Base-by-base conservation (phyloP, 345 rosid genomes). In the Lumnitzera racemosa region DNA sequence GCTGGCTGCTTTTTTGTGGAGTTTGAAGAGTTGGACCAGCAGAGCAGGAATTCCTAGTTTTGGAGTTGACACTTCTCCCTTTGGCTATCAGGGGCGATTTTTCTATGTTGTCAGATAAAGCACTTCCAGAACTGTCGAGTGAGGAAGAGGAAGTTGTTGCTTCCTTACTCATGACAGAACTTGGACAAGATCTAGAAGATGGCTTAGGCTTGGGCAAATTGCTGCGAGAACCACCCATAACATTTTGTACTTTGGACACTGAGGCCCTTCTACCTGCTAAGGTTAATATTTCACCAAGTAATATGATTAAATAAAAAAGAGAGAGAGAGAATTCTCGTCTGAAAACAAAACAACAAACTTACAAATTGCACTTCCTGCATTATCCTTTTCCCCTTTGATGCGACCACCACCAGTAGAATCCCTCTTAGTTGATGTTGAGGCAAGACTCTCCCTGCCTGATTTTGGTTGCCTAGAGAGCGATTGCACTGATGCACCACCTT, bases 131-230 rank as follows among this genome's bases (percentile, higher is more conserved):
- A 77, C 92, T 83, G 64, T 86, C 92, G 20, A 76, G 57, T 16
- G 86, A 83, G 53, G 95, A 85, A 64, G 83, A 70, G 56, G 96
- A 79, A 68, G 88, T 67, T 55, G 69, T 76, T 77, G 75, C 60
- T 63, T 82, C 85, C 77, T 83, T 85, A 49, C 68, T 65, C 70
- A 78, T 73, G 31, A 61, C 59, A 67, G 86, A 75, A 71, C 83
- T 75, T 56, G 73, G 24, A 36, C 67, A 65, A 67, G 89, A 78
- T 62, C 68, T 80, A 47, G 61, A 63, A 62, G 81, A 68, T 51
- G 53, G 72, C 49, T 51, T 47, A 61, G 84, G 87, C 76, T 79
- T 79, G 48, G 83, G 81, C 52, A 74, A 47, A 36, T 48, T 57
- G 65, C 67, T 76, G 67, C 72, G 63, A 56, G 74, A 13, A 63